Conservation (phyloP, 2,329 filamentous ascomycete genomes). For the Arthroderma sp. region DNA sequence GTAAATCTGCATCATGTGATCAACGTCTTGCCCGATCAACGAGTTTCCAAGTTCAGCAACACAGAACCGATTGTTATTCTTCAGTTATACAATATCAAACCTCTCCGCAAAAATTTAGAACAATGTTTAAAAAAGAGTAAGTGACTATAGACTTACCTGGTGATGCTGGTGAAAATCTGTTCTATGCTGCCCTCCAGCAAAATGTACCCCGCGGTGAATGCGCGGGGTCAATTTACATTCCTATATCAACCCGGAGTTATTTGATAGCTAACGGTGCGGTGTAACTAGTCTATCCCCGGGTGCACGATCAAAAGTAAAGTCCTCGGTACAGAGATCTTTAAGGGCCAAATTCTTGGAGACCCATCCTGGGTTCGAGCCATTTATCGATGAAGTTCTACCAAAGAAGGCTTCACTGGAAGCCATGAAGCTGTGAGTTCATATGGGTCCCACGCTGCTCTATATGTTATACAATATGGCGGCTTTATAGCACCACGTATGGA, state of each 20-base stretch:
- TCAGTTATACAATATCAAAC: neutral
- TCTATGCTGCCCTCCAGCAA: neutral
- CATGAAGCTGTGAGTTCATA: conserved; percentile 58
- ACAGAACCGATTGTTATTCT: neutral
- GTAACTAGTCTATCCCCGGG: conserved; percentile 10
- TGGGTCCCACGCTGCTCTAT: neutral
- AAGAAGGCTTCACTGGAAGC: conserved; percentile 86
- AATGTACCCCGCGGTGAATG: neutral
- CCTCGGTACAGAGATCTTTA: conserved; percentile 78
- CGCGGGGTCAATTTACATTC: neutral
- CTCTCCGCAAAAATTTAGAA: conserved; percentile 18
- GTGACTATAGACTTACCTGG: conserved; percentile 19
- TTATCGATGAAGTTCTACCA: conserved; percentile 88
- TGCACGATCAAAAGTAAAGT: conserved; percentile 75
- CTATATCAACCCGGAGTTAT: neutral
- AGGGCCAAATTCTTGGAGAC: conserved; percentile 69
- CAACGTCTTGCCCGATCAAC: neutral
- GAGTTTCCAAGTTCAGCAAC: neutral
- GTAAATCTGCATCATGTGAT: neutral
- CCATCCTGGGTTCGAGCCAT: conserved; percentile 72
- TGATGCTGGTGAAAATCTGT: neutral
- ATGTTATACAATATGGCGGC: neutral
- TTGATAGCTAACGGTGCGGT: conserved; percentile 7
- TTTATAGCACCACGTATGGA: too few species aligned
- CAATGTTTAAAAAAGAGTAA: conserved; percentile 92